Percentiles rank a stretch among this genome's conserved stretches.
These are phyloP conservation scores for Pythium scleroteichum DNA, from an alignment of 352 stramenopile species.

Conservation along the genomic window DNA sequence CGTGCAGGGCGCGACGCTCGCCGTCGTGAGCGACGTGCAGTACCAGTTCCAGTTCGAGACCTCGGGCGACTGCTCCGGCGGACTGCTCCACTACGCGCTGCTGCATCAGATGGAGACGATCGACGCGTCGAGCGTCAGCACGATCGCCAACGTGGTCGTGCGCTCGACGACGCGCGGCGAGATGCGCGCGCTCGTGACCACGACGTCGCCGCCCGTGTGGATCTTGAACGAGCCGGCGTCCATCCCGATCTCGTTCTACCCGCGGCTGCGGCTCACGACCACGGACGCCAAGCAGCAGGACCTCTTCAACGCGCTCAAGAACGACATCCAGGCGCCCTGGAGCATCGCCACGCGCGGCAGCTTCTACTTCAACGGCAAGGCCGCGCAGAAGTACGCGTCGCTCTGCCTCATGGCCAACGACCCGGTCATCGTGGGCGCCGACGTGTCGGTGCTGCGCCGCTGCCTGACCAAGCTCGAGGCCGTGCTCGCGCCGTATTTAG, in stretches of 20 bases:
- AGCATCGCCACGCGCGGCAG: slow-evolving; percentile 48
- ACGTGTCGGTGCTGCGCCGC: slow-evolving; percentile 52
- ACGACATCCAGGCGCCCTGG: slow-evolving; percentile 60
- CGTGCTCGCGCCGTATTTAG: slow-evolving; percentile 52
- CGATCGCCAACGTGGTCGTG: slow-evolving; percentile 39
- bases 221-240: slow-evolving; percentile 41
- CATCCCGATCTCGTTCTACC: slow-evolving; percentile 64
- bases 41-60: slow-evolving; percentile 71
- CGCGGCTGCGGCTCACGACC: slow-evolving; percentile 40
- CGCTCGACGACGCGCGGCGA: slow-evolving; percentile 52
- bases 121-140: slow-evolving; percentile 37
- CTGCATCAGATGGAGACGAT: slow-evolving; percentile 62
- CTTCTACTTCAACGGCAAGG: slow-evolving; percentile 81
- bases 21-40: slow-evolving; percentile 41
- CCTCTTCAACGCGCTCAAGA: slow-evolving; percentile 47
- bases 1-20: slow-evolving; percentile 46
- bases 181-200: slow-evolving; percentile 56
- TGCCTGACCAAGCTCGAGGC: slow-evolving; percentile 69
- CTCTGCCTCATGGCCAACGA: slow-evolving; percentile 79
- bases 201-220: slow-evolving; percentile 45
- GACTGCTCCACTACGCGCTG: slow-evolving; percentile 63
- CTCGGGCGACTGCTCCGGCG: slow-evolving; percentile 46
- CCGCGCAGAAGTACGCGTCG: slow-evolving; percentile 72
- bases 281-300: slow-evolving; percentile 34
- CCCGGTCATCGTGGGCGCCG: slow-evolving; percentile 50